phyloP scores from a whole-genome alignment of 2,329 filamentous ascomycete genomes.

The Ilyonectria destructans region DNA sequence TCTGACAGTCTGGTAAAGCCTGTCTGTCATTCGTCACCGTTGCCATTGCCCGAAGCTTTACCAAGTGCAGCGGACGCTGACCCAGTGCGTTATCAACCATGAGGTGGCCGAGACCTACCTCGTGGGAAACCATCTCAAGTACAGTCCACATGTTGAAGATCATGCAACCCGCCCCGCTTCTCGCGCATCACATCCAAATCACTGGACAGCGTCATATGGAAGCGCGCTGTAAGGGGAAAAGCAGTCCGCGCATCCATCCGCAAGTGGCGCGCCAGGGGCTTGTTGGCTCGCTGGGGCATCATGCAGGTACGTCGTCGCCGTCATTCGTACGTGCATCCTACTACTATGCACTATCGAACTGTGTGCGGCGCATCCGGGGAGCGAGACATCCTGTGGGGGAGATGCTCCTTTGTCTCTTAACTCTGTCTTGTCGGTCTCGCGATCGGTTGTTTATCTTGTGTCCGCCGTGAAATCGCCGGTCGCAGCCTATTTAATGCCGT shows the following conservation, averaged over 20 bases:
- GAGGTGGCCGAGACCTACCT: too few species aligned
- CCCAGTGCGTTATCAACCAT: too few species aligned
- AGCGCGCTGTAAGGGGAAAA: conserved; percentile 17
- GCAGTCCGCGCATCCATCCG: conserved; percentile 17
- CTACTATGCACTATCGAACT: not conserved
- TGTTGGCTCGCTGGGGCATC: conserved; percentile 25
- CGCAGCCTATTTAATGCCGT: not conserved
- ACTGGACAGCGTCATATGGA: not conserved
- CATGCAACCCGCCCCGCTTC: too few species aligned
- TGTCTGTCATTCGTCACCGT: too few species aligned
- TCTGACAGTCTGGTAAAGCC: too few species aligned
- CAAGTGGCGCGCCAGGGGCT: conserved; percentile 3
- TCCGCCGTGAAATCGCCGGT: conserved; percentile 13
- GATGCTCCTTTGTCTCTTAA: not conserved
- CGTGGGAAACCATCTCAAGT: too few species aligned
- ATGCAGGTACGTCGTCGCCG: conserved; percentile 45
- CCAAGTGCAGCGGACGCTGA: too few species aligned
- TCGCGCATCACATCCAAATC: too few species aligned
- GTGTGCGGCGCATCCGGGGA: not conserved
- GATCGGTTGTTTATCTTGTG: not conserved
- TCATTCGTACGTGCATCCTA: conserved; percentile 18
- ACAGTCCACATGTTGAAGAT: too few species aligned
- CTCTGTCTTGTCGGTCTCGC: conserved; percentile 19
- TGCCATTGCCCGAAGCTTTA: too few species aligned
- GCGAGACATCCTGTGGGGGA: not conserved